Evolutionary conservation across 2,329 filamentous ascomycete species (phyloP), one percentile per base, ranked within the genome.

Genomic region (Diplodia sapinea): DNA sequence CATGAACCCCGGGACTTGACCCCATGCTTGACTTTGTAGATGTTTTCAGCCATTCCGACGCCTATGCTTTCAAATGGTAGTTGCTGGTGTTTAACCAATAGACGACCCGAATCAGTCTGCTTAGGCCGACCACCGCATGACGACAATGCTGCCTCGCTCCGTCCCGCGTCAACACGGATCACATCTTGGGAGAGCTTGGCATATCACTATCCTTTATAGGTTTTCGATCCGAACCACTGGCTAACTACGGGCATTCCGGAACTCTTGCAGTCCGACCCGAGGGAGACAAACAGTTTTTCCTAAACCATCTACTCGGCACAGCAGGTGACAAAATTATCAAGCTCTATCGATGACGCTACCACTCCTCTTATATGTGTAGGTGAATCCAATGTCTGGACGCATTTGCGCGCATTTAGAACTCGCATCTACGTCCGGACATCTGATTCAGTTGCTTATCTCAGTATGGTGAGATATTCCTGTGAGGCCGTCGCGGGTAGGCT

Each of bases 111-210:
- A 12, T 43, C 17, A 15, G 26, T 23, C 36, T 62, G 31, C 15
- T 47, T 15, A 62, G 57, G 40, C 57, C 17, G 9, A 4, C 57
- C 57, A 62, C 12, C 29, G 20, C 26, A 26, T 62, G 57, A 33
- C 57, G 20, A 20, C 29, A 20, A 20, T n/a, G 9, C 40, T 17
- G 31, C 47, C 40, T 62, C 57, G 57, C 57, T 17, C 43, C 57
- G 31, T 49, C 11, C 57, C 43, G 40, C 40, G 12, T 11, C 43
- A 23, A 23, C 43, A 20, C 43, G 20, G 26, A 15, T 23, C 43
- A 29, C 8, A 2, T 50, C 43, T 49, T 62, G 20, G 17, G 26
- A 29, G 57, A 62, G 57, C 57, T 50, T 62, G 26, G 43, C 40
- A 43, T 8, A 36, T 43, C 33, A 43, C 17, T 15, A 38, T 43